phyloP scores from a whole-genome alignment of 805 yeast genomes.

The Debaryomyces maramus region DNA sequence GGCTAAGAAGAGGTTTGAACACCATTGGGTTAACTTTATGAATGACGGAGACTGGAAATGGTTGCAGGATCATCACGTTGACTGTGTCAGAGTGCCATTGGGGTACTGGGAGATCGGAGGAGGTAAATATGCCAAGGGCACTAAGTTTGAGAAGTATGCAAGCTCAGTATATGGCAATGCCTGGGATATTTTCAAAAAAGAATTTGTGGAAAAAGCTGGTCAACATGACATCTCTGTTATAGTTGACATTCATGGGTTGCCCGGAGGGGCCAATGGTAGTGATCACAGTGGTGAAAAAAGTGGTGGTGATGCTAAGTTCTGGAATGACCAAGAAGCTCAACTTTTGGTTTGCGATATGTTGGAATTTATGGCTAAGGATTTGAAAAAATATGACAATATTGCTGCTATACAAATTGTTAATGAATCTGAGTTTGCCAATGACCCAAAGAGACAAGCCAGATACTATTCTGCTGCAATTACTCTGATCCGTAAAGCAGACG shows the following conservation, averaged over 20 bases:
- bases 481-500: constrained; percentile 57
- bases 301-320: constrained; percentile 61
- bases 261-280: constrained; percentile 88
- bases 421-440: constrained; percentile 65
- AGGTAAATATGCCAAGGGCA: constrained; percentile 55
- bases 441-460: constrained; percentile 51
- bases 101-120: constrained; percentile 89
- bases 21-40: constrained; percentile 67
- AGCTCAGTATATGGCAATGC: constrained; percentile 62
- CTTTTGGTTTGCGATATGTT: constrained; percentile 50
- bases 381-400: constrained; percentile 61
- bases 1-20: constrained; percentile 53
- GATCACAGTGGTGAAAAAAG: constrained; percentile 74
- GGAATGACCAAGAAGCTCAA: constrained; percentile 48
- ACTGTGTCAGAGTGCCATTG: constrained; percentile 79
- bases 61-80: constrained; percentile 66
- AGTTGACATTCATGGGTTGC: constrained; percentile 85
- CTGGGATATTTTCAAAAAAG: constrained; percentile 61
- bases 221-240: constrained; percentile 66
- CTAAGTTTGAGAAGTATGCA: constrained; percentile 59
- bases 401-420: constrained; percentile 84
- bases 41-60: constrained; percentile 77
- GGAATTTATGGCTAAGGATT: constrained; percentile 61
- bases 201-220: constrained; percentile 59
- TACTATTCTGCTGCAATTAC: constrained; percentile 68